Base-by-base conservation (phyloP, 2,329 filamentous ascomycete genomes). In the Arachnomyces sp. region DNA sequence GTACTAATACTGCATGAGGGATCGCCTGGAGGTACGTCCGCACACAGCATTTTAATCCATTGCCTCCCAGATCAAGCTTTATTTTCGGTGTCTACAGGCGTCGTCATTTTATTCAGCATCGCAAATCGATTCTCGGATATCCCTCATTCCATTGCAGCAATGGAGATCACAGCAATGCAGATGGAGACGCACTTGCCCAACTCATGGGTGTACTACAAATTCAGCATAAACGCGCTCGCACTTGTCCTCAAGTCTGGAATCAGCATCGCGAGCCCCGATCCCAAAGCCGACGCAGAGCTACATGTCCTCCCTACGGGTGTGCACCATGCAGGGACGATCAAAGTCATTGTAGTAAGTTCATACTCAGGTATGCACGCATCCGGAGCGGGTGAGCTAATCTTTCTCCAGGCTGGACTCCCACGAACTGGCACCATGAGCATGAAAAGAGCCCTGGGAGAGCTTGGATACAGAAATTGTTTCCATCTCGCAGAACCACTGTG, bases 341-440 rank as follows among this genome's bases (percentile, higher is more conserved):
- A 46, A 30, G 44, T 44, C 34, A 46, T 46, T 33, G 44, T 46
- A 37, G 44, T 44, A 35, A n/a, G 44, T 42, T 9, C 33, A 36
- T 8, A 7, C 9, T n/a, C 21, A 15, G 14, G 21, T 18, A 36
- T 28, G 28, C 35, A 11, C 12, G 31, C 31, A 28, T 4, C 11
- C 3, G 28, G n/a, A n/a, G n/a, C n/a, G n/a, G n/a, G n/a, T 38
- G 41, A 28, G 40, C 21, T 7, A 8, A 39, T 30, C 5, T 5
- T 9, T 25, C 21, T 25, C n/a, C 33, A 48, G 44, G 46, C 44
- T n/a, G 48, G 48, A 12, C 38, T 49, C 25, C 48, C 48, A 11
- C 44, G 47, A 13, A 50, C 47, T 1, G 44, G 48, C 33, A 51
- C 48, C 18, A 44, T 50, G 34, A 43, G 41, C 39, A 50, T 50